Conservation (phyloP, 1,284 basidiomycete species). For the Paramarasmius palmivorus region DNA sequence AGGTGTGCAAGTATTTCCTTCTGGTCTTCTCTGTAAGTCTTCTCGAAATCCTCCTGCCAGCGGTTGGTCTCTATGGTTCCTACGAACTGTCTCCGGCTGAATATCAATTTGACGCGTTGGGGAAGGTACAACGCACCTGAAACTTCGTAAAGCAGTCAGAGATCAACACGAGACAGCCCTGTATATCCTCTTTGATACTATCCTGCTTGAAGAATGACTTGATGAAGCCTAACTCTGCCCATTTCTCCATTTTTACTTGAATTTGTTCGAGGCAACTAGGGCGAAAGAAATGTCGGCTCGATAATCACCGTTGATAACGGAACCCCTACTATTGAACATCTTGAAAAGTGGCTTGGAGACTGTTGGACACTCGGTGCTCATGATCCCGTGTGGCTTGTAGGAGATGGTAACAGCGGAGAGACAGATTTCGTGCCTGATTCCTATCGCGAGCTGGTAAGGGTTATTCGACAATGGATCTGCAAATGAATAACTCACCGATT, state of each 20-base stretch:
- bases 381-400: conserved; percentile 33
- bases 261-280: conserved; percentile 39
- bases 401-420: conserved; percentile 41
- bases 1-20: conserved; percentile 40
- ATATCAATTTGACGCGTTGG: conserved; percentile 12
- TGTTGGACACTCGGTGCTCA: conserved; percentile 21
- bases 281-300: conserved; percentile 19
- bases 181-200: conserved; percentile 43
- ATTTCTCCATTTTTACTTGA: conserved; percentile 36
- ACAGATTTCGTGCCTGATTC: conserved; percentile 40
- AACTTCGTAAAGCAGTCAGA: conserved; percentile 42
- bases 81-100: conserved; percentile 27
- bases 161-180: conserved; percentile 39
- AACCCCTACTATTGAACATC: conserved; percentile 21
- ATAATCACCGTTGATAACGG: not conserved
- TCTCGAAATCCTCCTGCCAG: conserved; percentile 46
- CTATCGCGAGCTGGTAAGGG: conserved; percentile 17
- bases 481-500: conserved; percentile 39
- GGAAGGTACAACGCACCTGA: conserved; percentile 32
- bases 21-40: conserved; percentile 39
- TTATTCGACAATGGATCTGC: not conserved
- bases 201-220: conserved; percentile 45
- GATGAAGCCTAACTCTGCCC: conserved; percentile 36
- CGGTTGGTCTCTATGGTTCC: conserved; percentile 43
- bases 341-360: conserved; percentile 8